Evolutionary conservation across 305 asterid species (phyloP), one percentile per base, ranked within the genome.

Genomic region (Euphrasia arctica): DNA sequence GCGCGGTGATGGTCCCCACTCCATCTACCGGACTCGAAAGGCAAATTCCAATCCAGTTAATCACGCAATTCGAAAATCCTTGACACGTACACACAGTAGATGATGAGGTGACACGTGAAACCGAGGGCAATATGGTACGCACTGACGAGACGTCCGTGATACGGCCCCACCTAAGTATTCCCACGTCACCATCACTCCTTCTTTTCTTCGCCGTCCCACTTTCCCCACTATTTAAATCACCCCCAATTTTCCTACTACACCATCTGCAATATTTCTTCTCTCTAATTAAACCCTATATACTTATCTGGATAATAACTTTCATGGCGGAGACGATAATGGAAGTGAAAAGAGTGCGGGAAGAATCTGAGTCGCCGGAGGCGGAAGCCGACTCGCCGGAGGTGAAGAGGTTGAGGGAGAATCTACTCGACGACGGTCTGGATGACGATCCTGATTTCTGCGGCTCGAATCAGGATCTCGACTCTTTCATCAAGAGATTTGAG

Each of bases 401-500:
- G 58, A 90, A 90, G 78, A 71, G 84, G 54, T 56, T 90, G 58
- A 75, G 81, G 73, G 87, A 85, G 65, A 82, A 83, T 63, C 82
- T 90, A 0, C 39, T 90, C 55, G 85, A 83, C 0, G 72, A 15
- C 55, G 51, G 69, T 25, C 50, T 80, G 60, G 94, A 83, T 1
- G 91, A 83, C 0, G 76, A 74, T 9, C 12, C 75, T 3, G 79
- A 90, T 27, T 29, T 85, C 25, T 73, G 73, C 51, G 58, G 81
- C 47, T 69, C 70, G 69, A 75, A 41, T 66, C 79, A 77, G 14
- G 93, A 90, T 71, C 77, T 90, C 1, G 93, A 85, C 64, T 82
- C 83, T 54, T 88, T 88, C 60, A 84, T 90, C 84, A 90, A 83
- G 77, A 88, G 91, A 27, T 86, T 90, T 14, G 91, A 82, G 74